Conservation (phyloP, 768 basidiomycete species). For the Collybia sordida region DNA sequence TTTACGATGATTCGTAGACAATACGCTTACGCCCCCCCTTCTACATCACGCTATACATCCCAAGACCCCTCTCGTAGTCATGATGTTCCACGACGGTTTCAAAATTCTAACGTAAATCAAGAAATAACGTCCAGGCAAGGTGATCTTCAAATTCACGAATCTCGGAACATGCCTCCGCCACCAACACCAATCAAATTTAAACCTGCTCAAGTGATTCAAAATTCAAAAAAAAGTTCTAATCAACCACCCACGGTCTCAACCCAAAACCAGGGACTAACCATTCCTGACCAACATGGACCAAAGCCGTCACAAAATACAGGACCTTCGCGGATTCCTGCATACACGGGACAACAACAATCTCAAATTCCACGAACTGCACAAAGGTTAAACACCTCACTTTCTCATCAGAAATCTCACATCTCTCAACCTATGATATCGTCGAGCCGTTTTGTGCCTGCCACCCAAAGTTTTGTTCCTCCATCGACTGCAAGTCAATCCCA, state of each 20-base stretch:
- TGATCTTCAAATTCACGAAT: constrained; percentile 9
- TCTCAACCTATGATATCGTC: neutral
- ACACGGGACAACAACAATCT: constrained; percentile 25
- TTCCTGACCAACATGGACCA: constrained; percentile 19
- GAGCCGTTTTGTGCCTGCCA: constrained; percentile 11
- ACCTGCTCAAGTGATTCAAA: constrained; percentile 8
- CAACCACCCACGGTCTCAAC: constrained; percentile 10
- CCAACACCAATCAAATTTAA: constrained; percentile 25
- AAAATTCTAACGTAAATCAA: constrained; percentile 28
- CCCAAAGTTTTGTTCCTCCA: constrained; percentile 8
- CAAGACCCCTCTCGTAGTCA: constrained; percentile 44
- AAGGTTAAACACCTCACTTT: neutral
- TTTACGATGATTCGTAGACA: constrained; percentile 39
- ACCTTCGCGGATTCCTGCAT: constrained; percentile 52
- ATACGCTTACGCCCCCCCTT: constrained; percentile 61
- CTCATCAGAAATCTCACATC: no score
- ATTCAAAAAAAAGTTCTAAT: constrained; percentile 4
- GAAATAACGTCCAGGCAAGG: constrained; percentile 16
- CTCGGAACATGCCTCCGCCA: constrained; percentile 18
- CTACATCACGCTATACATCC: constrained; percentile 38
- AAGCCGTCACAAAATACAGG: constrained; percentile 36
- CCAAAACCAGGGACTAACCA: constrained; percentile 11
- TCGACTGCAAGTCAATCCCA: constrained; percentile 9
- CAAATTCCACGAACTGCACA: constrained; percentile 12
- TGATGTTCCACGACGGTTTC: constrained; percentile 36